These are phyloP conservation scores for Aspergillus sp. DNA, from an alignment of 2,329 filamentous ascomycete species.

Conservation along the genomic window DNA sequence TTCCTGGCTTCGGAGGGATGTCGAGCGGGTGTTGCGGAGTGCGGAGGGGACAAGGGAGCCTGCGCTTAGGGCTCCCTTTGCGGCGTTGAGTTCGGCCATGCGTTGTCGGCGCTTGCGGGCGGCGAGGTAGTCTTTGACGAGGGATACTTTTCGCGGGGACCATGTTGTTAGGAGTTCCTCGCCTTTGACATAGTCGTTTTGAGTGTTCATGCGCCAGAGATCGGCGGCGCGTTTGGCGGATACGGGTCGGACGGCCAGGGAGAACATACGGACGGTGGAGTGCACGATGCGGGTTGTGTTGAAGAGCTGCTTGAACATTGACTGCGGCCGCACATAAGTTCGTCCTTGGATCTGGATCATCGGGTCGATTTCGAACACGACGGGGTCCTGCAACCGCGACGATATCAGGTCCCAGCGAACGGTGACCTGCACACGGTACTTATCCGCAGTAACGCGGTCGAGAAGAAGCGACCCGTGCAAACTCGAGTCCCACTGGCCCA, in stretches of 20 bases:
- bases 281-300: constrained; percentile 79
- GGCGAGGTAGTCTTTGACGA: constrained; percentile 80
- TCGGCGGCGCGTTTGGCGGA: constrained; percentile 89
- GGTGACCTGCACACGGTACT: constrained; percentile 82
- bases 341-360: constrained; percentile 78
- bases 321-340: constrained; percentile 76
- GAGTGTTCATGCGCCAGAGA: constrained; percentile 92
- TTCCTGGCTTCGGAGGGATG: constrained; percentile 29
- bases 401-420: constrained; percentile 81
- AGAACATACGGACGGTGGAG: constrained; percentile 80
- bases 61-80: constrained; percentile 38
- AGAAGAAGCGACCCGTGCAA: constrained; percentile 85
- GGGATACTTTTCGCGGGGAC: constrained; percentile 80
- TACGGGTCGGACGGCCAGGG: constrained; percentile 74
- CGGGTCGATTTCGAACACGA: constrained; percentile 76
- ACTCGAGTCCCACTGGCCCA: constrained; percentile 96
- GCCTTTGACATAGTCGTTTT: constrained; percentile 91
- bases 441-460: constrained; percentile 89
- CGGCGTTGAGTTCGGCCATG: constrained; percentile 70
- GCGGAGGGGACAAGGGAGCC: constrained; percentile 32
- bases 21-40: constrained; percentile 28
- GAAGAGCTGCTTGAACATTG: constrained; percentile 81
- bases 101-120: constrained; percentile 67
- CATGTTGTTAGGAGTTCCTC: constrained; percentile 80
- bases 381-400: constrained; percentile 75